A percentile compares a stretch with the other conserved stretches of the same genome.
phyloP scores from a whole-genome alignment of 2,329 filamentous ascomycete genomes.

The Colletotrichum orchidophilum region DNA sequence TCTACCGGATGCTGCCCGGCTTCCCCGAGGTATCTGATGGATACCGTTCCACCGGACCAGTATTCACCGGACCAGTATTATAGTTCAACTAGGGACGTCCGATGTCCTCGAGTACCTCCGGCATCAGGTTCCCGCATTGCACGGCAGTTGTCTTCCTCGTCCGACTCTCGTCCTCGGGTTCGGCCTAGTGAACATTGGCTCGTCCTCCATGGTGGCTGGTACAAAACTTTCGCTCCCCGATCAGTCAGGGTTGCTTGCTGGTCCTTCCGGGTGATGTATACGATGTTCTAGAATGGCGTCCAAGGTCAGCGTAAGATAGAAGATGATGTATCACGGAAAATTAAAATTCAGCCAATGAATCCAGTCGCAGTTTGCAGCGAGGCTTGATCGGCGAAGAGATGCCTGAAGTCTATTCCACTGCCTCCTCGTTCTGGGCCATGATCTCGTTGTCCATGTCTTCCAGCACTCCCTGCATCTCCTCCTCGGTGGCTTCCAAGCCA shows the following conservation, averaged over 20 bases:
- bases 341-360: background rate
- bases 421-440: conserved; percentile 37
- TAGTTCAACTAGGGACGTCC: background rate
- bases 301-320: conserved; percentile 11
- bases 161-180: background rate
- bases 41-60: background rate
- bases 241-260: conserved; percentile 17
- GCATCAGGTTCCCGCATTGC: background rate
- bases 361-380: background rate
- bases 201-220: conserved; percentile 23
- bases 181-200: conserved; percentile 11
- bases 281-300: conserved; percentile 21
- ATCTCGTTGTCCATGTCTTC: conserved; percentile 53
- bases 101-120: background rate
- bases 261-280: conserved; percentile 13
- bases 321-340: conserved; percentile 12
- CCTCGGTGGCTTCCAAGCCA: conserved; percentile 70
- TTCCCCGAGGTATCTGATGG: background rate
- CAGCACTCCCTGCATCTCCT: conserved; percentile 66
- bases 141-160: background rate
- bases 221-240: background rate
- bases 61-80: background rate
- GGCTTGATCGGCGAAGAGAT: conserved; percentile 5
- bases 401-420: conserved; percentile 17
- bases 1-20: conserved; percentile 2